Percentiles rank a stretch among this genome's conserved stretches.
Conservation (phyloP, 371 early-diverging fungal species). For the Choanephora cucurbitarum region DNA sequence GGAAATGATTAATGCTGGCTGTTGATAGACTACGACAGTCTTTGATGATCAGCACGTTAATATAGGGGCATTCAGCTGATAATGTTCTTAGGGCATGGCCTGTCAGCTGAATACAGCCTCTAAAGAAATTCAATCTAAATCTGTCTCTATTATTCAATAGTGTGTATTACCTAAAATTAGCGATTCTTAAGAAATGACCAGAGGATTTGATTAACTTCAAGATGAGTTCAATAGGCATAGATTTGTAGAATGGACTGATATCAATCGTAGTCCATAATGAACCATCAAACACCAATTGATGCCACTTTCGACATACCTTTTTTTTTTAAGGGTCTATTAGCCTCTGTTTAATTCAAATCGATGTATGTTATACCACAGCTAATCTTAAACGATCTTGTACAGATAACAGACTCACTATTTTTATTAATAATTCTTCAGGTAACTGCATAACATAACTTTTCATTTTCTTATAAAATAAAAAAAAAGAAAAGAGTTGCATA, state of each 20-base stretch:
- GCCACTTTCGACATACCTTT: constrained; percentile 52
- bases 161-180: constrained; percentile 53
- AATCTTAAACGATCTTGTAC: constrained; percentile 37
- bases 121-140: constrained; percentile 12
- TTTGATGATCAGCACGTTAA: constrained; percentile 48
- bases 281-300: constrained; percentile 51
- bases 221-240: constrained; percentile 50
- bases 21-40: constrained; percentile 55
- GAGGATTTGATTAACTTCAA: constrained; percentile 46
- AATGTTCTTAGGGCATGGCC: constrained; percentile 48
- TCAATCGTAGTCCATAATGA: constrained; percentile 56
- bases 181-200: constrained; percentile 51
- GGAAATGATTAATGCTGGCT: constrained; percentile 46
- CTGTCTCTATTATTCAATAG: constrained; percentile 3
- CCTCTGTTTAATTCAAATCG: neutral
- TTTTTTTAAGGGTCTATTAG: neutral
- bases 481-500: no score
- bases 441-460: constrained; percentile 5
- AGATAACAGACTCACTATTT: constrained; percentile 32
- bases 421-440: constrained; percentile 45
- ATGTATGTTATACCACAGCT: constrained; percentile 29
- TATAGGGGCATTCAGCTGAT: constrained; percentile 54
- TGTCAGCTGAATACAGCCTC: constrained; percentile 62
- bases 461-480: no score
- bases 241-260: constrained; percentile 50